Percentiles rank a stretch among this genome's conserved stretches.
These are phyloP conservation scores for Naganishia albida DNA, from an alignment of 1,284 basidiomycete genomes.

Conservation along the genomic window DNA sequence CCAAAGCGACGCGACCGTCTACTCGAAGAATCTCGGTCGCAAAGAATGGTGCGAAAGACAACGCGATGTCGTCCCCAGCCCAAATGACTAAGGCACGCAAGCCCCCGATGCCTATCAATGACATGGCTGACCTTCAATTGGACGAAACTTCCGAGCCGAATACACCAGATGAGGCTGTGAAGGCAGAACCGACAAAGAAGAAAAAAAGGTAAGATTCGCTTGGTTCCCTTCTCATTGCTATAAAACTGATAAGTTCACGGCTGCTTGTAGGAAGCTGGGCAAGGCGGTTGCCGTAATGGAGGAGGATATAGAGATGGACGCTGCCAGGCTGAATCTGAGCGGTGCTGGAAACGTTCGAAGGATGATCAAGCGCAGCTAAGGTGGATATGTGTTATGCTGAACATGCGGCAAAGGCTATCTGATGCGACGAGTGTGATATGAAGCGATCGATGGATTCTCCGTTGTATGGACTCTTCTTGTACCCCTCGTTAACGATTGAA, in stretches of 20 bases:
- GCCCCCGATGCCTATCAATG: neutral
- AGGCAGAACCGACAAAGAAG: slow-evolving; percentile 55
- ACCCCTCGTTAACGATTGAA: too few relatives aligned
- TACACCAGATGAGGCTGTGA: slow-evolving; percentile 36
- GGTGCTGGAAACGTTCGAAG: slow-evolving; percentile 46
- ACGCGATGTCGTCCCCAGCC: neutral
- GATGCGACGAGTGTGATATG: too few relatives aligned
- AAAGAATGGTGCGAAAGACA: neutral
- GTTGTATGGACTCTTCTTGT: too few relatives aligned
- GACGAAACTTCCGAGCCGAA: slow-evolving; percentile 5
- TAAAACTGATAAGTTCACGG: neutral
- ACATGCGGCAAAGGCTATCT: too few relatives aligned
- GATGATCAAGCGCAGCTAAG: slow-evolving; percentile 39
- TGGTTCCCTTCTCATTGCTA: neutral
- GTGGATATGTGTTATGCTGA: too few relatives aligned
- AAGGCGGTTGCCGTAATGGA: slow-evolving; percentile 55
- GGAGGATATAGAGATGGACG: slow-evolving; percentile 55
- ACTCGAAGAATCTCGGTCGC: neutral
- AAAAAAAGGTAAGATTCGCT: slow-evolving; percentile 56
- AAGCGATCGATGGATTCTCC: too few relatives aligned
- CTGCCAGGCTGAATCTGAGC: slow-evolving; percentile 36
- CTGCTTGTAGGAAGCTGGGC: slow-evolving; percentile 53
- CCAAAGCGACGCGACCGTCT: slow-evolving; percentile 1
- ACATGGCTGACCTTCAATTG: slow-evolving; percentile 3
- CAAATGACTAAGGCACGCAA: too few relatives aligned